These are phyloP conservation scores for Hemileccinum rubropunctum DNA, from an alignment of 768 basidiomycete species.

Conservation along the genomic window DNA sequence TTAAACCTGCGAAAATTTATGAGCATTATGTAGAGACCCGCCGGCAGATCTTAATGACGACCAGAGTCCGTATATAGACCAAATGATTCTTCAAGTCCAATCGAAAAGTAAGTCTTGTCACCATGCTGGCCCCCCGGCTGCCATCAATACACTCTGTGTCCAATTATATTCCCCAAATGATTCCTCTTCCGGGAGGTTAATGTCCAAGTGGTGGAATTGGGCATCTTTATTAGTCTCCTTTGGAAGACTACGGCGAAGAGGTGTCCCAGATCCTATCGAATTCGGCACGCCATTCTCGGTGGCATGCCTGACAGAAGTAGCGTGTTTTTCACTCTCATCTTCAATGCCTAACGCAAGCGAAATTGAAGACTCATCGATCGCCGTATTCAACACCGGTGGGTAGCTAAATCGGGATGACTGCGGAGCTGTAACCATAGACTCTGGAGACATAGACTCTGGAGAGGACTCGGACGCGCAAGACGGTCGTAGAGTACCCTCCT, in stretches of 20 bases:
- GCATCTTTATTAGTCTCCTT: slow-evolving; percentile 18
- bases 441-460: slow-evolving; percentile 39
- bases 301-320: slow-evolving; percentile 10
- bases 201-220: slow-evolving; percentile 27
- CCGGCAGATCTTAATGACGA: slow-evolving; percentile 29
- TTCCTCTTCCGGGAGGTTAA: slow-evolving; percentile 36
- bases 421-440: slow-evolving; percentile 57
- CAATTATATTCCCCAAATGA: slow-evolving; percentile 56
- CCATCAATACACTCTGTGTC: slow-evolving; percentile 70
- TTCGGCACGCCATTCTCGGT: slow-evolving; percentile 6
- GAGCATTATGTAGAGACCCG: slow-evolving; percentile 23
- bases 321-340: slow-evolving; percentile 24
- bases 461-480: slow-evolving; percentile 35
- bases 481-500: slow-evolving; percentile 20
- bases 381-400: slow-evolving; percentile 59
- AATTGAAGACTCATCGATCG: slow-evolving; percentile 56
- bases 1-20: slow-evolving; percentile 13
- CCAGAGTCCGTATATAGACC: slow-evolving; percentile 17
- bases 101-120: slow-evolving; percentile 12
- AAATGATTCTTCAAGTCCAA: slow-evolving; percentile 10
- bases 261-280: slow-evolving; percentile 10
- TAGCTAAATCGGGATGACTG: slow-evolving; percentile 46
- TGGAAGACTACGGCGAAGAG: slow-evolving; percentile 15
- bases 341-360: slow-evolving; percentile 32
- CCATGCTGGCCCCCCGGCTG: slow-evolving; percentile 52